Percentiles rank a stretch among this genome's conserved stretches.
phyloP scores from a whole-genome alignment of 2,329 filamentous ascomycete genomes.

The Pseudocercospora fijiensis region DNA sequence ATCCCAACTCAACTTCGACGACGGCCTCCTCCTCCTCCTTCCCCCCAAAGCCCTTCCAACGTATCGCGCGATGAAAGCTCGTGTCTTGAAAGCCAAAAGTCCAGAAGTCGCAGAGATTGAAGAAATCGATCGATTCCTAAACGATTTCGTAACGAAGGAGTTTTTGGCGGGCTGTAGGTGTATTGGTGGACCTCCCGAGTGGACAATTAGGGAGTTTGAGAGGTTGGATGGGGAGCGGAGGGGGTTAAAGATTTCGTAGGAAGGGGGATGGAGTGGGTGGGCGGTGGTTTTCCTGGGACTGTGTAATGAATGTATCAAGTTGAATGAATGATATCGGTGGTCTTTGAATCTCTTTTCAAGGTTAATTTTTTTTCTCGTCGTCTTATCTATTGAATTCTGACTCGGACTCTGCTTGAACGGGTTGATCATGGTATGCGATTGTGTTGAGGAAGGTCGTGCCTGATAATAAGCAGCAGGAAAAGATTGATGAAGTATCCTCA shows the following conservation, averaged over 20 bases:
- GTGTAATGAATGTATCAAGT: too few relatives aligned
- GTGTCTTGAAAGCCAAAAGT: background rate
- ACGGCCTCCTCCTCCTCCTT: background rate
- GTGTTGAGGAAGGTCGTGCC: background rate
- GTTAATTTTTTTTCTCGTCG: too few relatives aligned
- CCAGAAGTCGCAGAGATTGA: background rate
- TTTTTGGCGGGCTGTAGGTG: background rate
- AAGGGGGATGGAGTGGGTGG: too few relatives aligned
- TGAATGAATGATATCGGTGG: too few relatives aligned
- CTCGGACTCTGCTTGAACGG: background rate
- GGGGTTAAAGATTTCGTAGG: background rate
- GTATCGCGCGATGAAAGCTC: background rate
- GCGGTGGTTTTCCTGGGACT: too few relatives aligned
- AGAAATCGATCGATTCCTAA: background rate
- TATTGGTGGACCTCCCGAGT: background rate
- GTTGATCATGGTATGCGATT: background rate
- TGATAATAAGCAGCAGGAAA: background rate
- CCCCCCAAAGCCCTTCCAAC: background rate
- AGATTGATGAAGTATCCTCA: background rate
- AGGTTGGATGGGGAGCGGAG: background rate
- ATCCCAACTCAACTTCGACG: background rate
- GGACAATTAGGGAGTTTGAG: background rate
- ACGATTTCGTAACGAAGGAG: background rate
- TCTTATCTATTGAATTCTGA: background rate
- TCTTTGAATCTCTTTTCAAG: too few relatives aligned